Conservation (phyloP, 345 rosid species). For the Salix caprea region DNA sequence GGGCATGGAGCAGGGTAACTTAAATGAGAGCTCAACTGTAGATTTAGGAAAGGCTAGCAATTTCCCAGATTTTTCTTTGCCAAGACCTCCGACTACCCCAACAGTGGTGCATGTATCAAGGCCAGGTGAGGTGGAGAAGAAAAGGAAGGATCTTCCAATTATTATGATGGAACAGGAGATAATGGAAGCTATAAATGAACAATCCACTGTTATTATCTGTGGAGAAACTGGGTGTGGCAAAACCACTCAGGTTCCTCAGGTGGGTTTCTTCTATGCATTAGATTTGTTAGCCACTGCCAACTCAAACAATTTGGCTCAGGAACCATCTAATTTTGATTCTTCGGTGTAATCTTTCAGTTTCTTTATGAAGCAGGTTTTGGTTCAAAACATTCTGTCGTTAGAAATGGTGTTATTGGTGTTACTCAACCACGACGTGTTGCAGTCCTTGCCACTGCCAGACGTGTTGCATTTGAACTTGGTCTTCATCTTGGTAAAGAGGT, state of each 20-base stretch:
- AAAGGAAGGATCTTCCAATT: slow-evolving; percentile 81
- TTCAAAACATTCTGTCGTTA: slow-evolving; percentile 39
- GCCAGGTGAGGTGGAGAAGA: slow-evolving; percentile 64
- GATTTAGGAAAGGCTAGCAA: slow-evolving; percentile 12
- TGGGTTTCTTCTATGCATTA: slow-evolving; percentile 25
- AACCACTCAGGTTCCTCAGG: slow-evolving; percentile 98
- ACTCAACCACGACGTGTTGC: slow-evolving; percentile 98
- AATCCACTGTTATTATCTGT: slow-evolving; percentile 57
- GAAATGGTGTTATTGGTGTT: slow-evolving; percentile 78
- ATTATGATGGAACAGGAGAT: slow-evolving; percentile 99
- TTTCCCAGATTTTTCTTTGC: slow-evolving; percentile 24
- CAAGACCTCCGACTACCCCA: slow-evolving; percentile 36
- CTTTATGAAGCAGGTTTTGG: slow-evolving; percentile 93
- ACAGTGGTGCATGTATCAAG: slow-evolving; percentile 66
- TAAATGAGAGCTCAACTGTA: slow-evolving; percentile 20
- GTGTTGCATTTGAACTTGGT: slow-evolving; percentile 94
- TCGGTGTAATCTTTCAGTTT: slow-evolving; percentile 47
- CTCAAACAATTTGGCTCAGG: background rate
- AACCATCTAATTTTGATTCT: slow-evolving; percentile 11
- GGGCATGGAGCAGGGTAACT: slow-evolving; percentile 32
- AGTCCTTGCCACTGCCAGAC: slow-evolving; percentile 87
- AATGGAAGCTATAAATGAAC: slow-evolving; percentile 82
- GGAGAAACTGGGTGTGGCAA: slow-evolving; percentile 98
- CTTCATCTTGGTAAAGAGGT: slow-evolving; percentile 76
- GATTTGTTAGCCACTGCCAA: background rate